A percentile compares a stretch with the other conserved stretches of the same genome.
Evolutionary conservation across 129 eudicot genomes (phyloP).

Genomic region (Oenanthe sinensis): DNA sequence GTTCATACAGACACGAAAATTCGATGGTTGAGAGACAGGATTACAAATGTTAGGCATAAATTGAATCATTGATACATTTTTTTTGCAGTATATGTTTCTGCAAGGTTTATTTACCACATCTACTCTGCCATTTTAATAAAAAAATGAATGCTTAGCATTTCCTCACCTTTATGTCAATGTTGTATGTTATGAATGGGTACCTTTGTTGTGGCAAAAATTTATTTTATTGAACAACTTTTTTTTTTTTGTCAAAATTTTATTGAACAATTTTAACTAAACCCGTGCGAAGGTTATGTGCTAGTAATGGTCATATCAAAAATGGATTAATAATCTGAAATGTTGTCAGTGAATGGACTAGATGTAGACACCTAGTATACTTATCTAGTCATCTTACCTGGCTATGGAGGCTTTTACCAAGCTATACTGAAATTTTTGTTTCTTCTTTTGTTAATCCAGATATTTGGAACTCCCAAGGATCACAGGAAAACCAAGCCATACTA

Average conservation of each 20-base stretch:
- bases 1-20: not conserved
- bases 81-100: not conserved
- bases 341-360: not conserved
- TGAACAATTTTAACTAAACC: too few relatives aligned
- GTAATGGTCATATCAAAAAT: too few relatives aligned
- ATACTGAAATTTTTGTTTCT: not conserved
- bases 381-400: not conserved
- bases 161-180: not conserved
- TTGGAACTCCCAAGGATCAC: constrained; percentile 91
- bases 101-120: not conserved
- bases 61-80: not conserved
- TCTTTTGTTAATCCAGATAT: constrained; percentile 45
- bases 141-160: not conserved
- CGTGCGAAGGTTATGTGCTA: too few relatives aligned
- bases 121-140: not conserved
- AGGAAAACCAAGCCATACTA: constrained; percentile 88
- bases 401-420: not conserved
- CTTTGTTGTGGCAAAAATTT: too few relatives aligned
- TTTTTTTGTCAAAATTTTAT: too few relatives aligned
- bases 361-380: not conserved
- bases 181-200: not conserved
- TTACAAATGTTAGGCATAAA: not conserved
- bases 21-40: not conserved
- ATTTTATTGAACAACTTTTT: too few relatives aligned
- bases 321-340: not conserved